Percentiles rank a stretch among this genome's conserved stretches.
phyloP scores from a whole-genome alignment of 371 early-diverging fungal species.

The Enterospora canceri region DNA sequence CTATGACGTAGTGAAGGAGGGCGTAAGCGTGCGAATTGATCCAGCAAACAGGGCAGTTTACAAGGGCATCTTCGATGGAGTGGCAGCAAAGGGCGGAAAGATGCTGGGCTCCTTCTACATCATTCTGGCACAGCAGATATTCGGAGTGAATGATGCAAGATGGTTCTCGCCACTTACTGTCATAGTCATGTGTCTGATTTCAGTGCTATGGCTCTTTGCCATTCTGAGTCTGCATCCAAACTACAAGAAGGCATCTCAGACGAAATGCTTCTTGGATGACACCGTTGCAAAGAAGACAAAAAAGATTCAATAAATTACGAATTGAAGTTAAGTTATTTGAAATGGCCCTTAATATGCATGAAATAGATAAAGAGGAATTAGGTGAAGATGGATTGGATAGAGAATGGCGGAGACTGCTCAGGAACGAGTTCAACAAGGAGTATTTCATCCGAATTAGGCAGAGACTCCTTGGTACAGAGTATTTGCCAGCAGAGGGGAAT shows the following conservation, averaged over 20 bases:
- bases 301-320: not conserved
- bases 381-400: not conserved
- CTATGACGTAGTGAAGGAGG: slow-evolving; percentile 55
- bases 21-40: slow-evolving; percentile 48
- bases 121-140: slow-evolving; percentile 22
- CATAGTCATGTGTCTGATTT: not conserved
- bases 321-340: not conserved
- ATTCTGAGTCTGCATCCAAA: slow-evolving; percentile 21
- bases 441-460: slow-evolving; percentile 40
- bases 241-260: slow-evolving; percentile 28
- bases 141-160: not conserved
- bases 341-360: not conserved
- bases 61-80: slow-evolving; percentile 55
- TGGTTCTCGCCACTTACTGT: slow-evolving; percentile 1
- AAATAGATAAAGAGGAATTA: not conserved
- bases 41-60: slow-evolving; percentile 36
- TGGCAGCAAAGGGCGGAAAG: slow-evolving; percentile 54
- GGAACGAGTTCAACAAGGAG: slow-evolving; percentile 44
- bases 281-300: slow-evolving; percentile 12
- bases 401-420: slow-evolving; percentile 34
- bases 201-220: slow-evolving; percentile 9
- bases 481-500: slow-evolving; percentile 35
- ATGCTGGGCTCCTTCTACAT: slow-evolving; percentile 38
- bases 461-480: not conserved
- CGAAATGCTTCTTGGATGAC: slow-evolving; percentile 14